These are phyloP conservation scores for Podospora pseudopauciseta DNA, from an alignment of 495 filamentous ascomycete genomes.

Conservation along the genomic window DNA sequence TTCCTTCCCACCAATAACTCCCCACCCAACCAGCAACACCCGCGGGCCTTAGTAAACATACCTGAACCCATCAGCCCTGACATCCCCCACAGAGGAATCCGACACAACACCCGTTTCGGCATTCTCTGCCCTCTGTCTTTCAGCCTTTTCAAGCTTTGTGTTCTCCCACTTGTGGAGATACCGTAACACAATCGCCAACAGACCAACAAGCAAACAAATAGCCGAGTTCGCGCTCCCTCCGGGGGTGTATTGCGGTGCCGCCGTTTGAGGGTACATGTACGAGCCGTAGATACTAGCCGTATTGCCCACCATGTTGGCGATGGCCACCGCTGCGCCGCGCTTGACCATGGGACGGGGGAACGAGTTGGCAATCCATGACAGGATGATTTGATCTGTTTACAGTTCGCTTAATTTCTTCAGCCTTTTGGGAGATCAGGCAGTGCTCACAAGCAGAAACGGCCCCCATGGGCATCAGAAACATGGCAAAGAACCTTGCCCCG, in stretches of 20 bases:
- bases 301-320: slow-evolving; percentile 55
- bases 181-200: slow-evolving; percentile 42
- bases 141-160: slow-evolving; percentile 45
- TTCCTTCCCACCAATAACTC: neutral
- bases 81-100: neutral
- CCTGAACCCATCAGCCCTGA: slow-evolving; percentile 19
- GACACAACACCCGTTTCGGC: slow-evolving; percentile 12
- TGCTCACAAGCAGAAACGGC: slow-evolving; percentile 43
- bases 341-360: slow-evolving; percentile 53
- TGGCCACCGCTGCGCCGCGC: slow-evolving; percentile 50
- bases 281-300: slow-evolving; percentile 52
- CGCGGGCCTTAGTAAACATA: slow-evolving; percentile 19
- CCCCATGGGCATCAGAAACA: slow-evolving; percentile 50
- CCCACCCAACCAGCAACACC: neutral
- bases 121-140: slow-evolving; percentile 28
- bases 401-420: slow-evolving; percentile 2
- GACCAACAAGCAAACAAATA: slow-evolving; percentile 41
- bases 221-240: slow-evolving; percentile 46
- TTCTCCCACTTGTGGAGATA: slow-evolving; percentile 47
- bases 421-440: no score
- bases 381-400: slow-evolving; percentile 40
- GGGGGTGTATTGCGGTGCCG: slow-evolving; percentile 48
- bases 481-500: slow-evolving; percentile 49
- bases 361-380: slow-evolving; percentile 54
- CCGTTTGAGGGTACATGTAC: slow-evolving; percentile 52